Evolutionary conservation across 441 rosid species (phyloP).

Genomic region (Bocquillonia castaneifolia): DNA sequence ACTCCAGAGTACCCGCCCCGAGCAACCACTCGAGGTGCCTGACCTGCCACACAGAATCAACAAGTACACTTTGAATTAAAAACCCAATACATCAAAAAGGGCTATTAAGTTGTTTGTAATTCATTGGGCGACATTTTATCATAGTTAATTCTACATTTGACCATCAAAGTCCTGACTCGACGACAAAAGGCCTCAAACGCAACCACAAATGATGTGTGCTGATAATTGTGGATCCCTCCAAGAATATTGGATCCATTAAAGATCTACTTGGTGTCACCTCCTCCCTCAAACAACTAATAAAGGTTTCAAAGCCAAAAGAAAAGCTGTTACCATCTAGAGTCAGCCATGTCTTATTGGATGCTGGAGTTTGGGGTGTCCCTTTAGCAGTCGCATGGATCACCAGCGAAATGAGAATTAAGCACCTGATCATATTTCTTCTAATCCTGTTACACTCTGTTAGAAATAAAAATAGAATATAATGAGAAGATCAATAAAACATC

Average conservation of each 20-base stretch:
- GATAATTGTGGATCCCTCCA: too few relatives aligned
- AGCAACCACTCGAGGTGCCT: slow-evolving; percentile 52
- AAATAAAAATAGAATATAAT: background rate
- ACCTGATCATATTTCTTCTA: slow-evolving; percentile 37
- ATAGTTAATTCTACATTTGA: too few relatives aligned
- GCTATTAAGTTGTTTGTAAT: too few relatives aligned
- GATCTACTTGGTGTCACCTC: too few relatives aligned
- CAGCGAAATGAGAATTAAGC: slow-evolving; percentile 32
- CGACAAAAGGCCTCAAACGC: too few relatives aligned
- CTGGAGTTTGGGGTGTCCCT: slow-evolving; percentile 9
- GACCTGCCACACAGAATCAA: slow-evolving; percentile 32
- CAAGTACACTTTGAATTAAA: too few relatives aligned
- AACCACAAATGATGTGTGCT: too few relatives aligned
- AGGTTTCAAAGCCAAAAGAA: background rate
- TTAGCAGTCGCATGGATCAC: slow-evolving; percentile 31
- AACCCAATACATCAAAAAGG: too few relatives aligned
- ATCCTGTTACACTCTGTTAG: background rate
- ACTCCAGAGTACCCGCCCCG: slow-evolving; percentile 80
- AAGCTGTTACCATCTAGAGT: slow-evolving; percentile 43
- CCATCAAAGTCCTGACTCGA: too few relatives aligned
- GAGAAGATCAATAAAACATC: background rate
- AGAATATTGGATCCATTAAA: too few relatives aligned
- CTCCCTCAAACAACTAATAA: too few relatives aligned
- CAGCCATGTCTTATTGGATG: slow-evolving; percentile 38
- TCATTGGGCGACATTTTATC: too few relatives aligned